These are phyloP conservation scores for Liriodendron chinense DNA, from an alignment of 164 flowering plant species.

Conservation along the genomic window DNA sequence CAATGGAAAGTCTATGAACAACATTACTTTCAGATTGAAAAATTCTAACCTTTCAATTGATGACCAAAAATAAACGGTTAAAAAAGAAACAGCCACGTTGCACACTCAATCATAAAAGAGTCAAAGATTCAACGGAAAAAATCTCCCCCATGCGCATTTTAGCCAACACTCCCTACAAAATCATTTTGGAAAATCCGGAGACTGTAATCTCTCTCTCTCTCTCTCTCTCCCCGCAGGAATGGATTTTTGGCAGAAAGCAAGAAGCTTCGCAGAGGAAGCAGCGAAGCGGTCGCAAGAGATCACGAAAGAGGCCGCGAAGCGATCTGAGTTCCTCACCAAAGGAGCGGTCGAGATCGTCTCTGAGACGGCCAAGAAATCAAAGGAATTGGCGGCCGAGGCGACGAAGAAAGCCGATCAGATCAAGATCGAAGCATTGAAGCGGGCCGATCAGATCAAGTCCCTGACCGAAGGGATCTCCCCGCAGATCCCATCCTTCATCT, in stretches of 20 bases:
- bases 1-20: no score
- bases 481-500: constrained; percentile 31
- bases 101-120: no score
- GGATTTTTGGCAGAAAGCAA: constrained; percentile 72
- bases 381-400: constrained; percentile 68
- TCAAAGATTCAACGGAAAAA: no score
- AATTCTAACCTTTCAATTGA: no score
- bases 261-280: constrained; percentile 69
- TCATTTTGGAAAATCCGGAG: background rate
- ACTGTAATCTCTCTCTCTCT: background rate
- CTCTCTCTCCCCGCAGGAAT: constrained; percentile 21
- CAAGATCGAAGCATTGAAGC: constrained; percentile 40
- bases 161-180: background rate
- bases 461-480: constrained; percentile 43
- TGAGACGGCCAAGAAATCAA: constrained; percentile 64
- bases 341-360: constrained; percentile 51
- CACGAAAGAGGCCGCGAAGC: constrained; percentile 51
- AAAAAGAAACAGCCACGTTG: no score
- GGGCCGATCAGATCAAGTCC: constrained; percentile 64
- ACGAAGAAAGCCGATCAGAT: constrained; percentile 52
- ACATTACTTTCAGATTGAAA: no score
- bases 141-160: background rate
- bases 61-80: no score
- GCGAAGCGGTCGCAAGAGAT: constrained; percentile 60
- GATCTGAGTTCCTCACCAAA: constrained; percentile 55